Base-by-base conservation (phyloP, 805 yeast species). In the Kuraishia ogatae region DNA sequence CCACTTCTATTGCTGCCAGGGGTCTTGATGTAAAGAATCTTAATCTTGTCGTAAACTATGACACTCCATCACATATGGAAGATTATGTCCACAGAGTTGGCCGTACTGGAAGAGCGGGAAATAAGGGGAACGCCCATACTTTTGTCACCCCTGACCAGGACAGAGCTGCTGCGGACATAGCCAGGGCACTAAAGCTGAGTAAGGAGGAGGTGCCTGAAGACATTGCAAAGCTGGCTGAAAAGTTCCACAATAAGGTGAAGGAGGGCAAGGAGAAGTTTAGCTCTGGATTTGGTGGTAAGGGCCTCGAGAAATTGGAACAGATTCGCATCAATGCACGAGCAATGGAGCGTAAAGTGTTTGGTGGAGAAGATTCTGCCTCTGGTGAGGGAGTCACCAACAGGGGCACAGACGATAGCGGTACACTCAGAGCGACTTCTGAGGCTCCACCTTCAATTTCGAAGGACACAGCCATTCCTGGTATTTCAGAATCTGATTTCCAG, bases 31-130 rank as follows among this genome's bases (percentile, higher is more conserved):
- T 94, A n/a, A 87, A 90, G 53, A 86, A 84, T 22, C 78, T 93
- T 24, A 83, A 83, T 56, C 67, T 92, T 50, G 98, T 94, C 1
- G 74, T 94, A 6, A 88, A 94, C 59, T 88, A 79, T 62, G 91
- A 87, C 60, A 79, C 89, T 0, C 96, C 97, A 0, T 88, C 79
- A 59, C 96, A 92, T 57, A 78, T 91, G 77, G 98, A 96, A 59
- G 98, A 94, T 66, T 94, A 94, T 64, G 93, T 94, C 13, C 99
- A 94, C 70, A 79, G 98, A 8, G 96, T 92, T 0, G 99, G 99
- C 0, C 75, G 99, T 56, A 94, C 99, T 0, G 99, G 97, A 0
- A 76, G 99, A 57, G 98, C 97, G 1, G 94, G 94, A 0, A 77
- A 78, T 39, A 71, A 70, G 2, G 99, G 99, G 1, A 73, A 71